phyloP scores from a whole-genome alignment of 2,329 filamentous ascomycete genomes.

The Amesomyces nigricolor region DNA sequence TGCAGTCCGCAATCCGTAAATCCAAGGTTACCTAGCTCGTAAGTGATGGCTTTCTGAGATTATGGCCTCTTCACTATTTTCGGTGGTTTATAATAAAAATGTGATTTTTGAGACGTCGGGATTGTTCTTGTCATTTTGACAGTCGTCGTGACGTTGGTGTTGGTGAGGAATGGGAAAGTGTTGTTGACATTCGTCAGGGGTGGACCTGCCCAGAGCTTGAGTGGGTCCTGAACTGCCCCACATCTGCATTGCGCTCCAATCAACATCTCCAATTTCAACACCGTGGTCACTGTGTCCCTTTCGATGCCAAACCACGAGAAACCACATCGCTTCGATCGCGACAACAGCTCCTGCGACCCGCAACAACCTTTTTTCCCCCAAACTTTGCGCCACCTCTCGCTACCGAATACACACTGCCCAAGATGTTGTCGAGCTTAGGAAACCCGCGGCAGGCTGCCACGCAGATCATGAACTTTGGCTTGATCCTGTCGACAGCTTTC shows the following conservation, averaged over 20 bases:
- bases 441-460: slow-evolving; percentile 76
- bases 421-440: slow-evolving; percentile 64
- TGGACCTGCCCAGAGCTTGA: too few species aligned
- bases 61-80: too few species aligned
- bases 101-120: too few species aligned
- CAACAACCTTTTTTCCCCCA: slow-evolving; percentile 1
- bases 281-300: slow-evolving; percentile 21
- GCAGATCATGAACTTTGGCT: slow-evolving; percentile 83
- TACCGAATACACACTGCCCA: background rate
- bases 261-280: slow-evolving; percentile 18
- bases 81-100: too few species aligned
- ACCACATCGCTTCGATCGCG: background rate
- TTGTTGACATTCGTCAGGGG: too few species aligned
- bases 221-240: slow-evolving; percentile 1
- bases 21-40: too few species aligned
- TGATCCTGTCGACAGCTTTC: slow-evolving; percentile 85
- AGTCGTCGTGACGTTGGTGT: too few species aligned
- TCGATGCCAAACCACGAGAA: background rate
- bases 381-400: background rate
- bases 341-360: background rate
- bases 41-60: too few species aligned
- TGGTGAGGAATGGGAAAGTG: too few species aligned
- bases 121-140: too few species aligned
- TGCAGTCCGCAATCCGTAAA: too few species aligned
- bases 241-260: slow-evolving; percentile 20